Evolutionary conservation across 176 grass and related monocot species (phyloP).

Genomic region (Tillandsia leiboldiana): DNA sequence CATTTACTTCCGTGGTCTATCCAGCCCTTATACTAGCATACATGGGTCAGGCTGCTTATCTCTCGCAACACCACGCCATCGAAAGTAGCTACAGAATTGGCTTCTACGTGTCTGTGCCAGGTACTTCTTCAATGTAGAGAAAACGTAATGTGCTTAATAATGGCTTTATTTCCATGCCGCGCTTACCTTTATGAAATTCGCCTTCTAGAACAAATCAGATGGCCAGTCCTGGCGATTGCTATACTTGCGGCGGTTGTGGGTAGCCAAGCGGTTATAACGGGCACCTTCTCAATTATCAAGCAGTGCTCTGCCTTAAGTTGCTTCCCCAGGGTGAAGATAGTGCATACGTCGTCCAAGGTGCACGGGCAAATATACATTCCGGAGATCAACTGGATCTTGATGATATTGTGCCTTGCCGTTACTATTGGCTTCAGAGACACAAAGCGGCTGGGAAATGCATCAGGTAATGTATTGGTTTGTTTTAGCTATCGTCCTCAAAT

Average conservation of each 20-base stretch:
- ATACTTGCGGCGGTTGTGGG: conserved; percentile 72
- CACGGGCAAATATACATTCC: conserved; percentile 96
- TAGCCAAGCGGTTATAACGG: conserved; percentile 82
- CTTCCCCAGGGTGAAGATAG: conserved; percentile 83
- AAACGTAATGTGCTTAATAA: too few relatives aligned
- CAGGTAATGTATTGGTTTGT: conserved; percentile 31
- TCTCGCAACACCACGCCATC: conserved; percentile 75
- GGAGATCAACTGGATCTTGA: conserved; percentile 94
- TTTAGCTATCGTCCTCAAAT: too few relatives aligned
- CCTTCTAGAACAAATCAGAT: conserved; percentile 81
- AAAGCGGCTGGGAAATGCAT: conserved; percentile 65
- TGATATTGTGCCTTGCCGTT: conserved; percentile 76
- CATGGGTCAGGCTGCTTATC: conserved; percentile 95
- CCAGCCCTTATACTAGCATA: conserved; percentile 83
- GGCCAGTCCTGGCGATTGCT: conserved; percentile 84
- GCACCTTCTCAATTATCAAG: conserved; percentile 93
- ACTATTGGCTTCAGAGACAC: conserved; percentile 84
- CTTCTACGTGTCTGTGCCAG: conserved; percentile 95
- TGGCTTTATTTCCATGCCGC: background rate
- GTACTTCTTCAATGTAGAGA: conserved; percentile 21
- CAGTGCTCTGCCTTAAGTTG: conserved; percentile 72
- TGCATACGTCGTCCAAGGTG: conserved; percentile 73
- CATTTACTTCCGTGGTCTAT: conserved; percentile 78
- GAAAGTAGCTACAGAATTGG: conserved; percentile 56
- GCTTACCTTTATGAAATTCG: conserved; percentile 18